Base-by-base conservation (phyloP, 1,139 yeast species). In the Taiozyma sp. region DNA sequence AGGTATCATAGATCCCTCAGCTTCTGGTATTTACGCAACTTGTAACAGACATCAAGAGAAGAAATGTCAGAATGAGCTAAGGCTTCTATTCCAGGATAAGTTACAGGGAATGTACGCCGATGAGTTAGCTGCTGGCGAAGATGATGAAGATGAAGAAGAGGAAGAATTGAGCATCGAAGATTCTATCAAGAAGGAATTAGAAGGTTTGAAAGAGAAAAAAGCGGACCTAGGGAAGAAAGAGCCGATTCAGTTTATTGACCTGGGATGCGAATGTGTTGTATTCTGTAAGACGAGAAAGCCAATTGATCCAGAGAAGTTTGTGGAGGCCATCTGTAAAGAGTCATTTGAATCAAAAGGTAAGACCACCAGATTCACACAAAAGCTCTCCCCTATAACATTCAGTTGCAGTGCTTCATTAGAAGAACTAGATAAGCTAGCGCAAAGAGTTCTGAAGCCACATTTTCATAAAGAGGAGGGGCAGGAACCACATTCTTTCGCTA, bases 11-110 rank as follows among this genome's bases (percentile, higher is more conserved):
- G 97, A 90, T 62, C 96, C 97, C 0, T 83, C 83, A 48, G 86
- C 96, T 56, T 72, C 85, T 45, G 97, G 98, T 1, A 74, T 89
- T 2, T 93, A 85, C 69, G 96, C 91, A 24, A 88, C 97, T 0
- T 89, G 97, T 67, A 78, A 81, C 48, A 75, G 96, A 60, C 86
- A 88, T 44, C 81, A 84, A 57, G 97, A 92, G 68, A 76, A 78
- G 53, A 81, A 79, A 51, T 87, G 96, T 60, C 79, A 84, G 23
- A 80, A 81, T 54, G 98, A 92, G 67, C 71, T 92, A 61, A 75
- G 81, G 60, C 70, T 76, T 51, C 69, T 91, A 39, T 78, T 92
- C 27, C 72, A 74, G 51, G 86, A 82, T 48, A 82, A 82, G 56
- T 70, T 80, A 16, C 80, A 78, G 52, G 80, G 81, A 58, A 75